Base-by-base conservation (phyloP, 805 yeast genomes). In the Myxozyma monticola region DNA sequence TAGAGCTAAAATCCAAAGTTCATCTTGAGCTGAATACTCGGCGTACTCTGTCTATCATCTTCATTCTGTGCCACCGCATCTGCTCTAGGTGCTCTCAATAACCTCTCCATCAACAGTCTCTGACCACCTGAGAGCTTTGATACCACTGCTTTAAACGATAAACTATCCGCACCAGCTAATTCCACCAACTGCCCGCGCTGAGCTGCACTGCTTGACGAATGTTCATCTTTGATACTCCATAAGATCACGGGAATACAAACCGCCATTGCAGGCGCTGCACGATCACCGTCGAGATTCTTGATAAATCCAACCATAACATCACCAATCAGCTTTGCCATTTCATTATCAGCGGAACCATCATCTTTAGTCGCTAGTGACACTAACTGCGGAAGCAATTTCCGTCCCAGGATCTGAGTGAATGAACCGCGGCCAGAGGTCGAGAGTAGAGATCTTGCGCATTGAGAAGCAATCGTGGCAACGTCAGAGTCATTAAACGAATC, bases 361-460 rank as follows among this genome's bases (percentile, higher is more conserved):
- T 60, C 56, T 69, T 59, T 22, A 53, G 56, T 34, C 42, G 65
- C 60, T 28, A 62, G 51, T 0, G 68, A 53, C 0, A 81, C 67
- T 14, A 81, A 60, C 30, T 68, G 68, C 7, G 81, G 77, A 2
- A 85, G 65, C 25, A 80, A 62, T 14, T 67, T 67, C 48, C 73
- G 72, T 33, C 82, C 68, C 1, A 77, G 64, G 3, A 59, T 48
- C 3, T 70, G 66, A 6, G 75, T 69, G 3, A 72, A 65, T 3
- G 60, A 56, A 2, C 30, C 68, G 48, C 61, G 58, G 20, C 57
- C 48, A 31, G 70, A 62, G 35, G 70, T 71, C 7, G 68, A 62
- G 35, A 84, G 71, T 37, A 87, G 68, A 0, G 83, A 72, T 59
- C 76, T 83, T 43, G 84, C 71, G 14, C 93, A 83, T 56, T 83